Base-by-base conservation (phyloP, 495 filamentous ascomycete genomes). In the Aspergillus nidulans region DNA sequence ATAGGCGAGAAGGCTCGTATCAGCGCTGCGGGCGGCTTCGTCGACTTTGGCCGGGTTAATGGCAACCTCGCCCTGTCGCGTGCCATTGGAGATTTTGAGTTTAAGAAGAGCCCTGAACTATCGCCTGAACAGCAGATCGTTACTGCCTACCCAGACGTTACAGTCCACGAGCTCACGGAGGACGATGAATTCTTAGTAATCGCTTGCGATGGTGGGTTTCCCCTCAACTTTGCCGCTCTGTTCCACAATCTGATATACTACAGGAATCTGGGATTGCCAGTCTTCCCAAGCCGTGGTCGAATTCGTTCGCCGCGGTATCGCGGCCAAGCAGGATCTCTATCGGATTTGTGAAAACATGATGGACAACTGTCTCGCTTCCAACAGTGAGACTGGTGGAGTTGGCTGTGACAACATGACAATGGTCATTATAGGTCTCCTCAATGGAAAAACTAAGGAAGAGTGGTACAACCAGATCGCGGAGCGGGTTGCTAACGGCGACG, bases 391-490 rank as follows among this genome's bases (percentile, higher is more conserved):
- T 39, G 94, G 94, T 28, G 94, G 94, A 41, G 94, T 98, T 45
- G 94, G 94, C 57, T 98, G 94, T 73, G 94, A 98, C 74, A 98
- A 98, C 77, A 98, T 98, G 94, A 98, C 94, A 59, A 96, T 97
- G 88, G 80, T 86, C 62, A 77, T 98, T 60, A 78, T 98, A 67
- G 94, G 86, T 58, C 83, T 98, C 64, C 83, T 98, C 51, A 82
- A 85, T 59, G 94, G 92, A 68, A 87, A 86, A 79, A 91, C 82
- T 63, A 96, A 95, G 77, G 91, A 96, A 67, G 86, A 97, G 73
- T 98, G 94, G 94, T 97, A 97, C 67, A 87, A 96, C 60, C 84
- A 91, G 76, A 88, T 98, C 71, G 91, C 86, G 56, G 91, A 88
- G 72, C 81, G 94, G 70, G 95, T 97, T 72, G 90, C 92, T 45